Base-by-base conservation (phyloP, 2,329 filamentous ascomycete species). In the Aspergillus nomiae region DNA sequence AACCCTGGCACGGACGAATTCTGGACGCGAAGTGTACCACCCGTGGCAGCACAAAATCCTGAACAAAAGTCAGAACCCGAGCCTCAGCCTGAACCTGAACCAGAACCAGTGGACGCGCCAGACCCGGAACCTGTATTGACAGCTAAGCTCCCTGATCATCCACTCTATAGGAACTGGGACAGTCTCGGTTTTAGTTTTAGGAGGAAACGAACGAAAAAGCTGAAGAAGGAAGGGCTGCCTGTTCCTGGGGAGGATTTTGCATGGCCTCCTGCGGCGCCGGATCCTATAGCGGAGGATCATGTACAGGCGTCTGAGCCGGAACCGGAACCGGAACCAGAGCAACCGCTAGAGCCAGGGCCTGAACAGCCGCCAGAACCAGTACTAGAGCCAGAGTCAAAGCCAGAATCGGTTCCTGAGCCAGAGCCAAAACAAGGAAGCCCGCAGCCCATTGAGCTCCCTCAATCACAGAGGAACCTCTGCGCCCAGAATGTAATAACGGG, bases 11-110 rank as follows among this genome's bases (percentile, higher is more conserved):
- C 11, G 3, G 45, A 46, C 6, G 2, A 36, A 36, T 2, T 16
- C 1, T 36, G 34, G 34, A 14, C 0, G 0, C 5, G 0, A 4
- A 2, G 1, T 36, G 1, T 4, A 36, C 11, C 11, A 8, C 5
- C 34, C 34, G 0, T 36, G 34, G 34, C 14, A 7, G 34, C 7
- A 36, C 5, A 36, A 12, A 12, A 34, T 1, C 32, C 32, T 4
- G 2, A 16, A 36, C 1, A 36, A 12, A 12, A 34, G 1, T 9
- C 1, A 34, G 2, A 34, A 12, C 32, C 32, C 10, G 32, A 34
- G 9, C 32, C 32, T 2, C 10, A 34, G 10, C 10, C 32, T 32
- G 21, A 24, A 24, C 21, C 21, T 1, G 34, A 36, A 14, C 11
- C 3, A 36, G 34, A 36, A 3, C 11, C 34, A 1, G 34, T 36